Conservation (phyloP, 73 alveolate genomes). For the Paramecium caudatum region DNA sequence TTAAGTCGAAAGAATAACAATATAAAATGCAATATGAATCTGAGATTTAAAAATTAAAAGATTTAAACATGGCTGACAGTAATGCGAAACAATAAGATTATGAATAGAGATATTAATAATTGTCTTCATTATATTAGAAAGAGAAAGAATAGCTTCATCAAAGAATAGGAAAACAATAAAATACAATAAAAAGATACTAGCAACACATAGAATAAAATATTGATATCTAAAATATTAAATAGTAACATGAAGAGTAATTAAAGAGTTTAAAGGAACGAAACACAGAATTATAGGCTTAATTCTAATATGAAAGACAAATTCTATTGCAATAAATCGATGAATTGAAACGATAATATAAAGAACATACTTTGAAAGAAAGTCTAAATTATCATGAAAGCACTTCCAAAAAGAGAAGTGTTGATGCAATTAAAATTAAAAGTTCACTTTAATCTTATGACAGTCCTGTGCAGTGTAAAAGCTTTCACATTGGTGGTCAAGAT, state of each 20-base stretch:
- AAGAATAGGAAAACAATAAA: constrained; percentile 46
- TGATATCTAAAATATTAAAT: background rate
- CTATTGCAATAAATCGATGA: constrained; percentile 38
- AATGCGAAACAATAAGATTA: constrained; percentile 14
- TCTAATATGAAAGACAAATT: constrained; percentile 5
- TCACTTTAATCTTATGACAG: constrained; percentile 46
- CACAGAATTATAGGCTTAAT: constrained; percentile 2
- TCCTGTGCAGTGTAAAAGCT: constrained; percentile 67
- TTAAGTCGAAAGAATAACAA: constrained; percentile 45
- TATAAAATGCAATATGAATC: background rate
- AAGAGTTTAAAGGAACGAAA: background rate
- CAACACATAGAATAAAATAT: constrained; percentile 47
- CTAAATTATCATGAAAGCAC: constrained; percentile 23
- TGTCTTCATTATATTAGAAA: background rate
- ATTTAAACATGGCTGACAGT: background rate
- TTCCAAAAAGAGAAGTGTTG: constrained; percentile 35
- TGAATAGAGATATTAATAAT: constrained; percentile 17
- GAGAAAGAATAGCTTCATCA: constrained; percentile 21
- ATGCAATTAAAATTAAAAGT: constrained; percentile 2
- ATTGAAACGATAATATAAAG: background rate
- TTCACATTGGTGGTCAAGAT: constrained; percentile 34
- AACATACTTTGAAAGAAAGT: background rate
- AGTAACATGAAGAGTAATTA: constrained; percentile 30
- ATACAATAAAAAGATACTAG: constrained; percentile 47
- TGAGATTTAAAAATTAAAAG: constrained; percentile 38